Base-by-base conservation (phyloP, 805 yeast genomes). In the Wickerhamiella bombiphila region DNA sequence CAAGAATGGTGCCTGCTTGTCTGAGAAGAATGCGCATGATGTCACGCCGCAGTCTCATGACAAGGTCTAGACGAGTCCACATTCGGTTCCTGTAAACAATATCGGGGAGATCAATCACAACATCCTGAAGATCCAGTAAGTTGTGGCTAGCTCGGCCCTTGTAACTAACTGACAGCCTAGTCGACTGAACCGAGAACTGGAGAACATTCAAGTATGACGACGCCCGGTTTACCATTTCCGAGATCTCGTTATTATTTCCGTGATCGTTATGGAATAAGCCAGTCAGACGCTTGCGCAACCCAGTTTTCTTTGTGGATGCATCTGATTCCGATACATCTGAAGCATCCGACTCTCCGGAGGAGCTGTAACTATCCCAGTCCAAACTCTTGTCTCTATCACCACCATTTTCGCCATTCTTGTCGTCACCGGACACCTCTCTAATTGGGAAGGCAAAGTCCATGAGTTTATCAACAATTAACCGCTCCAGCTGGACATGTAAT, bases 181-280 rank as follows among this genome's bases (percentile, higher is more conserved):
- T 63, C n/a, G 66, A 55, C 25, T 66, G 63, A 29, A 78, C 50
- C 22, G 59, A 61, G 43, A 88, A 64, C 13, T 69, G 60, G 18
- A 73, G 70, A 42, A 86, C 71, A 47, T 80, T 76, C 55, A 80
- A 64, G 52, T 71, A 81, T 40, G 70, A 72, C 20, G 80, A 70
- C 0, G 96, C 82, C 34, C 96, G 62, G 32, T 64, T 59, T 4
- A 83, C 59, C 94, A 88, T 83, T 44, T 71, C 68, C 19, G 72
- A 63, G 16, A 71, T 54, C 29, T 67, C 73, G 7, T 54, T 58
- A 14, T 16, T 25, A 14, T 20, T 5, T 5, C 20, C 4, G 3
- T 26, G 31, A 15, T 21, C 19, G 29, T 29, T 30, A 22, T 7
- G 11, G 22, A 13, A 22, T 21, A 19, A 32, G 8, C 19, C 13